Evolutionary conservation across 371 early-diverging fungal species (phyloP), one percentile per base, ranked within the genome.

Genomic region (Mucor racemosus): DNA sequence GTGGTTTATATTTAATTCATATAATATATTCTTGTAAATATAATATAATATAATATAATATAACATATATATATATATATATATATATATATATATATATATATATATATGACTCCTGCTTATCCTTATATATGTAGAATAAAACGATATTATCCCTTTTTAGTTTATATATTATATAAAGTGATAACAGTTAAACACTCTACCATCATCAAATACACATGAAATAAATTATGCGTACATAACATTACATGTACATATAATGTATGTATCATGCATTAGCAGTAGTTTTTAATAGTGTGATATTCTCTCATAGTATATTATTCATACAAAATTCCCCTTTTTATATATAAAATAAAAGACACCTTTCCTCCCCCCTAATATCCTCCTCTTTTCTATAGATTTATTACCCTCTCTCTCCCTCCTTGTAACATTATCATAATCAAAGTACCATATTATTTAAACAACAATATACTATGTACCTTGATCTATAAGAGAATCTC

Each of bases 391-490:
- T 35, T 56, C 15, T 34, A 31, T 35, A 26, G 35, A 5, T 14
- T 21, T 36, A 33, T 56, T 34, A 14, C 26, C 3, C 26, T 21
- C 35, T 64, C 42, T 56, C 40, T 35, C 40, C 21, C 42, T 56
- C 64, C 64, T 56, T 64, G 48, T 53, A 17, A 36, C 3, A 26
- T 26, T 26, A 3, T 64, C 21, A 42, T 56, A 10, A 34, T 56
- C n/a, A n/a, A 36, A 40, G 34, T 7, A 39, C 3, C 26, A 26
- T 26, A 26, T 3, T 26, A 26, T 26, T 26, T 26, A 26, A 26
- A 26, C 26, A 26, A 26, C 26, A 26, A 26, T 3, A 26, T 26
- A 26, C 26, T 34, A n/a, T 2, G 44, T 17, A 7, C 44, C 17
- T 44, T 44, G 44, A 44, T 17, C 44, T 17, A 44, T n/a, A 5